Conservation (phyloP, 2,329 filamentous ascomycete species). For the Fusarium citri region DNA sequence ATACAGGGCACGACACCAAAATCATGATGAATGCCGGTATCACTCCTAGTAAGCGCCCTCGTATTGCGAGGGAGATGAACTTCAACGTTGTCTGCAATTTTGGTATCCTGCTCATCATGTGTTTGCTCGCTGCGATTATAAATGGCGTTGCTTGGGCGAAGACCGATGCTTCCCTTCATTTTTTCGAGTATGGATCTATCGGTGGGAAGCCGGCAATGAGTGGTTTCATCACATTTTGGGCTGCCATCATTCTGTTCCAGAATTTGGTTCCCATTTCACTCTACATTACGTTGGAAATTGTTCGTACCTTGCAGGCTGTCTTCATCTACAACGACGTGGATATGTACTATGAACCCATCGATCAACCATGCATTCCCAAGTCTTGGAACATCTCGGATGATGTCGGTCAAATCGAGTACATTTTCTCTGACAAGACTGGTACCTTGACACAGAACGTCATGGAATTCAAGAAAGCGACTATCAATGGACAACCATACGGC, state of each 20-base stretch:
- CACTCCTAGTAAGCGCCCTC: conserved; percentile 92
- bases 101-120: conserved; percentile 88
- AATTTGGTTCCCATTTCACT: conserved; percentile 98
- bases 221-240: conserved; percentile 97
- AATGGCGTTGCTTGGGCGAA: conserved; percentile 86
- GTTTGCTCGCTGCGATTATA: conserved; percentile 84
- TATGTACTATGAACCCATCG: conserved; percentile 97
- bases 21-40: conserved; percentile 99
- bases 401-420: conserved; percentile 97
- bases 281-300: conserved; percentile 96
- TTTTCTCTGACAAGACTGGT: conserved; percentile 98
- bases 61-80: conserved; percentile 93
- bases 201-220: conserved; percentile 80
- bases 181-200: conserved; percentile 88
- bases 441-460: conserved; percentile 97
- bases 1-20: conserved; percentile 96
- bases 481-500: conserved; percentile 96
- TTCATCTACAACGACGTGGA: conserved; percentile 97
- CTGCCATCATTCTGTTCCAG: conserved; percentile 93
- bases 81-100: conserved; percentile 99
- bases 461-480: conserved; percentile 99
- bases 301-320: conserved; percentile 90
- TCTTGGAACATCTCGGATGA: conserved; percentile 99
- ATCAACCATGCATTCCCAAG: conserved; percentile 95
- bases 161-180: conserved; percentile 77